These are phyloP conservation scores for Calocybe cyanea DNA, from an alignment of 768 basidiomycete genomes.

Conservation along the genomic window DNA sequence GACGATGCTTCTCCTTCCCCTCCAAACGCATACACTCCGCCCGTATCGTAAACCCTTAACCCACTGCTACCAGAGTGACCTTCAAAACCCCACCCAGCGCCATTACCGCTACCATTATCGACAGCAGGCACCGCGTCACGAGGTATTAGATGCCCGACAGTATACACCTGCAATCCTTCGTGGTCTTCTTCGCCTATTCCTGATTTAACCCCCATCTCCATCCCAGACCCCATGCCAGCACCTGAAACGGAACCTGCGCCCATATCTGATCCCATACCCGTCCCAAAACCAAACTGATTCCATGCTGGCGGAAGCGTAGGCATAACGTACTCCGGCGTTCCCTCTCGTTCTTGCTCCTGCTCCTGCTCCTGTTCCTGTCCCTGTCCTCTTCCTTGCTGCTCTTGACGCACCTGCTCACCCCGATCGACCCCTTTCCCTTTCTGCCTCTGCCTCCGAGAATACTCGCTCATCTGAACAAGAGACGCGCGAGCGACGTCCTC, in stretches of 20 bases:
- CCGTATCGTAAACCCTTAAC: slow-evolving; percentile 14
- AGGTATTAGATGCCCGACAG: slow-evolving; percentile 73
- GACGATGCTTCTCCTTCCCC: too few relatives aligned
- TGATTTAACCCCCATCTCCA: not conserved
- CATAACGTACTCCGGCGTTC: slow-evolving; percentile 21
- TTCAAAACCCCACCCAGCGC: slow-evolving; percentile 61
- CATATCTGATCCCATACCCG: not conserved
- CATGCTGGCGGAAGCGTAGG: slow-evolving; percentile 8
- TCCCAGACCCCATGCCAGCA: slow-evolving; percentile 1
- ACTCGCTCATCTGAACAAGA: slow-evolving; percentile 76
- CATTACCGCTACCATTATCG: slow-evolving; percentile 27
- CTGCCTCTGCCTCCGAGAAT: slow-evolving; percentile 56
- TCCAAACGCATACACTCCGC: too few relatives aligned
- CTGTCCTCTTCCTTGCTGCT: slow-evolving; percentile 1
- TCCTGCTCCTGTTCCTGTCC: not conserved
- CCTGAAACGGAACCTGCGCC: not conserved
- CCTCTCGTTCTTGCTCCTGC: not conserved
- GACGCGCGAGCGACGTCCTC: slow-evolving; percentile 58
- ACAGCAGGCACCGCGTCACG: slow-evolving; percentile 37
- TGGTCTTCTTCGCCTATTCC: slow-evolving; percentile 31
- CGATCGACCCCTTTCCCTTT: slow-evolving; percentile 6
- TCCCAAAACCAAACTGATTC: not conserved
- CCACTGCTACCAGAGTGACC: slow-evolving; percentile 28
- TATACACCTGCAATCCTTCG: slow-evolving; percentile 76
- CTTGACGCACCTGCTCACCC: not conserved